Evolutionary conservation across 495 filamentous ascomycete species (phyloP).

Genomic region (Penicillium fimorum): DNA sequence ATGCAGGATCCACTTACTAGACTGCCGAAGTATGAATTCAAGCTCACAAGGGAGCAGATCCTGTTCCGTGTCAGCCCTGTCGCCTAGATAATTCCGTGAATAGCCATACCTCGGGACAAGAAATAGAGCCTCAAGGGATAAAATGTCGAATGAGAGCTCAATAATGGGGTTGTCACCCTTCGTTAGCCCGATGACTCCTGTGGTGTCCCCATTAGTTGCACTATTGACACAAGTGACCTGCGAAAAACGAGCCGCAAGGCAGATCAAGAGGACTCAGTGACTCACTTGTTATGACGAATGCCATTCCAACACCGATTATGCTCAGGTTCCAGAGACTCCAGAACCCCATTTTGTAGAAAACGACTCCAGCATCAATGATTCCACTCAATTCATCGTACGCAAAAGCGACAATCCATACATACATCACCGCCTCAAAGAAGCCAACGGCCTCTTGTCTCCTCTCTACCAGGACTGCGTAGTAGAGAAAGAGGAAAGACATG

Average conservation of each 20-base stretch:
- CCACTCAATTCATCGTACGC: conserved; percentile 83
- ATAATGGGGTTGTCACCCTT: conserved; percentile 60
- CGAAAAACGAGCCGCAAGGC: conserved; percentile 9
- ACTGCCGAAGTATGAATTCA: conserved; percentile 90
- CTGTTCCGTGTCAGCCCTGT: conserved; percentile 36
- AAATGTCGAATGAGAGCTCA: conserved; percentile 79
- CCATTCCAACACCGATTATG: conserved; percentile 78
- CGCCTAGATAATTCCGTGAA: conserved; percentile 3
- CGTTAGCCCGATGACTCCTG: conserved; percentile 71
- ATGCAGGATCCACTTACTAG: conserved; percentile 44
- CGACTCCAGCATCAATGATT: conserved; percentile 73
- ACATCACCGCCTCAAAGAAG: conserved; percentile 51
- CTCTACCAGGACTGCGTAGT: conserved; percentile 79
- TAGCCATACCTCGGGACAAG: conserved; percentile 68
- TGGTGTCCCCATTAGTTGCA: conserved; percentile 11
- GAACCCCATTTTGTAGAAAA: conserved; percentile 84
- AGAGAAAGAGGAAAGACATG: conserved; percentile 72
- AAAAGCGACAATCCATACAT: conserved; percentile 78
- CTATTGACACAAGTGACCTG: background rate
- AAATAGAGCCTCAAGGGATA: conserved; percentile 85
- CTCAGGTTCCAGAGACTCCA: conserved; percentile 89
- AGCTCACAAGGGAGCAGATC: conserved; percentile 81
- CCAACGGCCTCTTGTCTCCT: conserved; percentile 50
- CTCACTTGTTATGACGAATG: conserved; percentile 71
- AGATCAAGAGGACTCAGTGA: conserved; percentile 19